Percentiles rank a stretch among this genome's conserved stretches.
Conservation (phyloP, 805 yeast species). For the Citeromyces matritensis region DNA sequence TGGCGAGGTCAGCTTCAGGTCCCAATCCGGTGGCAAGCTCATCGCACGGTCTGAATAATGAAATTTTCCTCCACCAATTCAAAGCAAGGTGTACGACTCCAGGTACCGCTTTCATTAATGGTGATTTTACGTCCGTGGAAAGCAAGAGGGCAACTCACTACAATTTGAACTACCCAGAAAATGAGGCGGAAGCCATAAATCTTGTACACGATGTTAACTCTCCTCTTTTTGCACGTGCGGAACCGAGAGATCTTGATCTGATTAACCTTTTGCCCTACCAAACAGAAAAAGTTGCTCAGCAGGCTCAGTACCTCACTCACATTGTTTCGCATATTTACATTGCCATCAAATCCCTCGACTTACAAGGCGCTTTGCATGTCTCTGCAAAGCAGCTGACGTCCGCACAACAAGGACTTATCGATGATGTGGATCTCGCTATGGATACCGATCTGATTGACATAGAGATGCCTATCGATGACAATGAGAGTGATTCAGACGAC, state of each 20-base stretch:
- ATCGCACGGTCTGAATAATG: no score
- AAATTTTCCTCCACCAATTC: no score
- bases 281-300: conserved; percentile 53
- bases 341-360: conserved; percentile 60
- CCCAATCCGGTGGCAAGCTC: no score
- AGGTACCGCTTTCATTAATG: no score
- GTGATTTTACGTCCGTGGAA: no score
- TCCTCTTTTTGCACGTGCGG: conserved; percentile 9
- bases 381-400: conserved; percentile 53
- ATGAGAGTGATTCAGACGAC: conserved; percentile 18
- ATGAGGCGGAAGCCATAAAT: neutral
- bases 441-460: neutral
- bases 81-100: no score
- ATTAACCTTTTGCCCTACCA: conserved; percentile 45
- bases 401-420: conserved; percentile 15
- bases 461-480: conserved; percentile 12
- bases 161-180: conserved; percentile 1
- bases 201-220: conserved; percentile 7
- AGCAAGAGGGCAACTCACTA: neutral
- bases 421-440: conserved; percentile 12
- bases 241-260: conserved; percentile 8
- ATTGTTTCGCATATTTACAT: conserved; percentile 70
- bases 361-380: conserved; percentile 54
- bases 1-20: no score
- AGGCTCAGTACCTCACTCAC: conserved; percentile 60